A percentile compares a stretch with the other conserved stretches of the same genome.
Evolutionary conservation across 2,329 filamentous ascomycete species (phyloP).

Genomic region (Taxawa tesnikishii): DNA sequence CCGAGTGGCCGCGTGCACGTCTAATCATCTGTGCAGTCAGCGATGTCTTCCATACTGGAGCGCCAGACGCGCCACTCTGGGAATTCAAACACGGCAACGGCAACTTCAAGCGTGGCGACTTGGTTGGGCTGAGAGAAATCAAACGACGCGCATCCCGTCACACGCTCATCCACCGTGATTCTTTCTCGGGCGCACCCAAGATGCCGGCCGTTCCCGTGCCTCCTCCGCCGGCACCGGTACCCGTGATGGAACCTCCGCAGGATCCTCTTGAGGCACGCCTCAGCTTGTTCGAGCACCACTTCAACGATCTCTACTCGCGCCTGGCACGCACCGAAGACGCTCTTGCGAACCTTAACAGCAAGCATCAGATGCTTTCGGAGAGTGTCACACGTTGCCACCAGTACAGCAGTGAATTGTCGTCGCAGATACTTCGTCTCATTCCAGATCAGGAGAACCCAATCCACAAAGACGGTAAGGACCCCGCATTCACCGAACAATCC

Average conservation of each 20-base stretch:
- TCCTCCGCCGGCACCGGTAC: conserved; percentile 40
- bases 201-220: conserved; percentile 62
- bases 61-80: conserved; percentile 88
- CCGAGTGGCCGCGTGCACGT: background rate
- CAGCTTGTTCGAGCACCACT: conserved; percentile 61
- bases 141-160: conserved; percentile 89
- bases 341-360: conserved; percentile 64
- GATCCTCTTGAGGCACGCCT: conserved; percentile 70
- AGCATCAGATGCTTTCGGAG: conserved; percentile 72
- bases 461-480: conserved; percentile 73
- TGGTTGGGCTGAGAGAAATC: conserved; percentile 85
- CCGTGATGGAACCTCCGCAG: conserved; percentile 52
- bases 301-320: conserved; percentile 68
- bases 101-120: conserved; percentile 89
- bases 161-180: conserved; percentile 83
- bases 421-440: conserved; percentile 59
- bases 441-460: conserved; percentile 64
- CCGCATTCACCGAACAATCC: too few species aligned
- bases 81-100: conserved; percentile 98
- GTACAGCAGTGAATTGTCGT: conserved; percentile 76
- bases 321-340: conserved; percentile 75
- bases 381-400: conserved; percentile 63
- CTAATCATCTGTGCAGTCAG: conserved; percentile 51
- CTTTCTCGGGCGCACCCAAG: conserved; percentile 64
- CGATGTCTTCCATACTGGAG: conserved; percentile 93